Evolutionary conservation across 2,329 filamentous ascomycete genomes (phyloP), one percentile per base, ranked within the genome.

Genomic region (Laburnicola sp.): DNA sequence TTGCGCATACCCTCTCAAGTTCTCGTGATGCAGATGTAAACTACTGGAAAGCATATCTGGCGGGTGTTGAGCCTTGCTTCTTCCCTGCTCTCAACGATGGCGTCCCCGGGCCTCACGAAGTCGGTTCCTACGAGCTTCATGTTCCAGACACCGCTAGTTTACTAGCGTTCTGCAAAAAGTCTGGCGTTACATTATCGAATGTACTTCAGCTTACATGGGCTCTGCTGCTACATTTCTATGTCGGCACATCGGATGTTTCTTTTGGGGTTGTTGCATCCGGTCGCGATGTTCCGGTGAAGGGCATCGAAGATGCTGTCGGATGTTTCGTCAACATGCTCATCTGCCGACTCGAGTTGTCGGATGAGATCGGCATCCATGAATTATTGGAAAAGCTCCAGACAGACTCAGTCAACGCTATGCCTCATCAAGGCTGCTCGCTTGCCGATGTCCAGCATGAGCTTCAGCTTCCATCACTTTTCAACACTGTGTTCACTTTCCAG

Each of bases 361-460:
- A 64, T 58, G 43, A 71, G 38, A 43, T 69, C 60, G 31, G 62
- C n/a, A 59, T 81, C 8, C 49, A 60, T 1, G 72, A 77, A 10
- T 62, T 75, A 0, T 65, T 80, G 0, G 73, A 75, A 22, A 64
- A 65, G 9, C 69, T 80, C 0, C 79, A 81, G 37, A 65, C 68
- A 8, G 74, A 80, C 47, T 77, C 78, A 22, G 69, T 79, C 21
- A 64, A 70, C 31, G 75, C 75, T 36, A 70, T 82, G 51, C 69
- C 74, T 0, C 73, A 81, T 54, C 80, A 82, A 52, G 75, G 71
- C 47, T 78, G 77, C 54, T 80, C 80, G n/a, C 56, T 73, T 10
- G 66, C 67, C 5, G 65, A 71, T 37, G 61, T 73, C 3, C 67
- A 73, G 38, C 67, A 71, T 47, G 62, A 68, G 41, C 48, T 73